Conservation (phyloP, 768 basidiomycete genomes). For the Phaeolepiota aurea region DNA sequence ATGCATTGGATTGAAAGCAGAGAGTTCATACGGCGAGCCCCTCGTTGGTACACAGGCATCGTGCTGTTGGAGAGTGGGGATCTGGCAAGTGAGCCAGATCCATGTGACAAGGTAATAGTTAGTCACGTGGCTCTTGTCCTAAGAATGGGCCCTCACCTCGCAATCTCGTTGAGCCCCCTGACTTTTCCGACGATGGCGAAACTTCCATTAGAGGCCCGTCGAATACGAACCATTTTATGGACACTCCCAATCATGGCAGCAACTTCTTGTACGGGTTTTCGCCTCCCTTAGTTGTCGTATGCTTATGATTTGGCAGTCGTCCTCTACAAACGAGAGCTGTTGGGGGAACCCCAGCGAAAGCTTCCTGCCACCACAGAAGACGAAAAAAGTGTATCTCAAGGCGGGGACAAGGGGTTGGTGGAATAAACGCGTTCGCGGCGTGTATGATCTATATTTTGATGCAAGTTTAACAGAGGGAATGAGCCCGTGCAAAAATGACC, state of each 20-base stretch:
- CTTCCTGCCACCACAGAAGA: constrained; percentile 12
- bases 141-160: no score
- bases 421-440: background rate
- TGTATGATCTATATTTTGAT: background rate
- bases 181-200: no score
- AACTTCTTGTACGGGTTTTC: constrained; percentile 42
- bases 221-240: constrained; percentile 46
- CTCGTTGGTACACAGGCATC: no score
- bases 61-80: no score
- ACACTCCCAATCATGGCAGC: constrained; percentile 59
- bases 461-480: background rate
- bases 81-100: no score
- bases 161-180: no score
- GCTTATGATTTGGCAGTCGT: constrained; percentile 45
- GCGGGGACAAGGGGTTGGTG: background rate
- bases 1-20: no score
- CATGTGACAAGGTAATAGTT: no score
- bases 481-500: no score
- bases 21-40: no score
- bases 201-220: constrained; percentile 27
- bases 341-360: constrained; percentile 29
- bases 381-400: background rate
- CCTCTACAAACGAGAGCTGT: constrained; percentile 55
- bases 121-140: no score
- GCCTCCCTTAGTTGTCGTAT: constrained; percentile 7